Evolutionary conservation across 495 filamentous ascomycete species (phyloP).

Genomic region (Halenospora varia): DNA sequence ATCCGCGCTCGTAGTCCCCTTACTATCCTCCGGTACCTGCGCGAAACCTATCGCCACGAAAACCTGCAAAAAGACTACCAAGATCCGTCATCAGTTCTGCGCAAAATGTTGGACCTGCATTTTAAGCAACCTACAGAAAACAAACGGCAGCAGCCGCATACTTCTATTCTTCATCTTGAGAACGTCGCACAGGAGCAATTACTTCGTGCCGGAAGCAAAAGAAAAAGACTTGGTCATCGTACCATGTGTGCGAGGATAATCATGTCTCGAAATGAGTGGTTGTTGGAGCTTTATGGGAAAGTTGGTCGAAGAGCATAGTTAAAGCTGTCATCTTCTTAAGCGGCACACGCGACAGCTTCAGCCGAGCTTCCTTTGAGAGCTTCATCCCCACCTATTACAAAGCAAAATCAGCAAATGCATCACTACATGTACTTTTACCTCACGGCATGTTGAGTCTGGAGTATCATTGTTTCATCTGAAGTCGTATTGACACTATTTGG

Average conservation of each 20-base stretch:
- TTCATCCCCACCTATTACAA: not conserved
- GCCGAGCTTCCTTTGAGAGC: not conserved
- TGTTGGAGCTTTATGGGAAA: slow-evolving; percentile 1
- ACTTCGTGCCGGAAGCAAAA: slow-evolving; percentile 19
- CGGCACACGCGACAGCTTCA: slow-evolving; percentile 13
- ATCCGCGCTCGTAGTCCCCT: slow-evolving; percentile 12
- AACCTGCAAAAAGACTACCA: slow-evolving; percentile 19
- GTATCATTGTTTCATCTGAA: no score
- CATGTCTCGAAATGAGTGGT: slow-evolving; percentile 9
- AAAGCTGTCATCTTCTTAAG: slow-evolving; percentile 24
- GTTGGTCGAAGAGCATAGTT: not conserved
- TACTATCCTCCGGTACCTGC: slow-evolving; percentile 7
- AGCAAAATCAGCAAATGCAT: not conserved
- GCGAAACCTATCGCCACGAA: slow-evolving; percentile 11
- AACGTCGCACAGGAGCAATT: slow-evolving; percentile 14
- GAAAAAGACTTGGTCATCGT: slow-evolving; percentile 15
- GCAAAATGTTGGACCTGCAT: not conserved
- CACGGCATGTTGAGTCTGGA: no score
- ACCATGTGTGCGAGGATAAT: not conserved
- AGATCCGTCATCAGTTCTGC: not conserved
- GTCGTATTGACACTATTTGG: no score
- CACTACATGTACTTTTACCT: no score
- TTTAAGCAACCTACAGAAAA: slow-evolving; percentile 18
- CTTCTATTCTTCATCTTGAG: slow-evolving; percentile 20
- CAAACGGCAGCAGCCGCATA: slow-evolving; percentile 20